Evolutionary conservation across 108 stramenopile genomes (phyloP).

Genomic region (Conticribra weissflogii): DNA sequence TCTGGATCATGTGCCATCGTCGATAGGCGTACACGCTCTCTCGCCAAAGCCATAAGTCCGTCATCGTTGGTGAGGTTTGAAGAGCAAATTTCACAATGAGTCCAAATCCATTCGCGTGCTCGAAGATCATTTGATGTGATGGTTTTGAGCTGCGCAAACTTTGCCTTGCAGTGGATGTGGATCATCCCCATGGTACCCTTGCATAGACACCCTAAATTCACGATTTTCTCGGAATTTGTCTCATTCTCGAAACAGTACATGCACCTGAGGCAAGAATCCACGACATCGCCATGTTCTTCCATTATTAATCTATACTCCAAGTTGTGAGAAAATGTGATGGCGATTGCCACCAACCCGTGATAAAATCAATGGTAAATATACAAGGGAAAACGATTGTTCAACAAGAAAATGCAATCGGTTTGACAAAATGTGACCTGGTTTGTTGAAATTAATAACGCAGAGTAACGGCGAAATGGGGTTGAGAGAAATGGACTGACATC

Average conservation of each 20-base stretch:
- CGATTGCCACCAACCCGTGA: no score
- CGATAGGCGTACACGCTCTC: conserved; percentile 3
- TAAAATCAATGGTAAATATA: no score
- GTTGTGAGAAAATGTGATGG: no score
- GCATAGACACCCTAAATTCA: conserved; percentile 13
- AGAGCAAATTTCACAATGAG: conserved; percentile 17
- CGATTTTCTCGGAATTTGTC: background rate
- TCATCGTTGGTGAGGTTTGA: background rate
- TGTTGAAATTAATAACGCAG: no score
- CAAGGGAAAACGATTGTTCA: no score
- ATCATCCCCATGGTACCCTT: conserved; percentile 11
- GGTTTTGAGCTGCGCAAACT: conserved; percentile 17
- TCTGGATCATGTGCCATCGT: background rate
- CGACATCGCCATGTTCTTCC: background rate
- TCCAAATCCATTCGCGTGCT: conserved; percentile 17
- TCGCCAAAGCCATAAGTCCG: conserved; percentile 15
- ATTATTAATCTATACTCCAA: background rate
- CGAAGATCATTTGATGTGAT: background rate
- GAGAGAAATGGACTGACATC: no score
- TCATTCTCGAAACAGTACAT: conserved; percentile 21
- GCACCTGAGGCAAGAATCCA: conserved; percentile 1
- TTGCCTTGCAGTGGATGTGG: conserved; percentile 21
- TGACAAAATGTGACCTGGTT: no score
- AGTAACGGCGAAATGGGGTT: no score
- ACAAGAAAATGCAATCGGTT: no score